Evolutionary conservation across 495 filamentous ascomycete genomes (phyloP), one percentile per base, ranked within the genome.

Genomic region (Physcia stellaris): DNA sequence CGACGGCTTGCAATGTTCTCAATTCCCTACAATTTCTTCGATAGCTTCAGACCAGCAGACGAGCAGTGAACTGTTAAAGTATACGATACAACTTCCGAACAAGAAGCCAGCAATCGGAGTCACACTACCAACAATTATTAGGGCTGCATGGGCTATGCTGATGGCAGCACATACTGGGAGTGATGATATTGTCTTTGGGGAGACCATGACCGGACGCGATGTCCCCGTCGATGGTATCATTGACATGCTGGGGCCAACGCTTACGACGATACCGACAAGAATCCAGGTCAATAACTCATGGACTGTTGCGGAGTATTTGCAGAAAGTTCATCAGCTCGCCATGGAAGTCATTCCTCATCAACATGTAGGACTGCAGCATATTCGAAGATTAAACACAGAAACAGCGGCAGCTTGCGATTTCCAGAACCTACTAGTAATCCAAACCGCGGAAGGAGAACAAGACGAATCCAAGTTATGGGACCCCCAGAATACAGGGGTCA

Each of bases 121-220:
- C 27, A 73, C 68, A 2, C 33, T 62, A 1, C 62, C 71, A 6
- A 61, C 64, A 6, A 46, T 73, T 10, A 59, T 76, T 12, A 60
- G 67, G 24, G 68, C 68, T 22, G 70, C 67, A 0, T 76, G 70
- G 70, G 65, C 67, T 4, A 51, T 72, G 13, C 51, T 74, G 1
- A 16, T 73, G 23, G 57, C 63, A 5, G 48, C 48, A 4, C 60
- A 68, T 31, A 67, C 67, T 6, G 51, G 50, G 0, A 62, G 57
- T 16, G 49, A 55, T 3, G 71, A 74, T 45, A 63, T 73, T 11
- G 64, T 67, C 36, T 73, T 72, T 45, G 72, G 70, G 4, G 66
- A 67, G 42, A 73, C 64, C 9, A 46, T 74, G 11, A 65, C 66
- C 13, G 72, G 72, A 1, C 55, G 73, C 32, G 68, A 71, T 35